These are phyloP conservation scores for Salvia miltiorrhiza DNA, from an alignment of 257 asterid species.

Conservation along the genomic window DNA sequence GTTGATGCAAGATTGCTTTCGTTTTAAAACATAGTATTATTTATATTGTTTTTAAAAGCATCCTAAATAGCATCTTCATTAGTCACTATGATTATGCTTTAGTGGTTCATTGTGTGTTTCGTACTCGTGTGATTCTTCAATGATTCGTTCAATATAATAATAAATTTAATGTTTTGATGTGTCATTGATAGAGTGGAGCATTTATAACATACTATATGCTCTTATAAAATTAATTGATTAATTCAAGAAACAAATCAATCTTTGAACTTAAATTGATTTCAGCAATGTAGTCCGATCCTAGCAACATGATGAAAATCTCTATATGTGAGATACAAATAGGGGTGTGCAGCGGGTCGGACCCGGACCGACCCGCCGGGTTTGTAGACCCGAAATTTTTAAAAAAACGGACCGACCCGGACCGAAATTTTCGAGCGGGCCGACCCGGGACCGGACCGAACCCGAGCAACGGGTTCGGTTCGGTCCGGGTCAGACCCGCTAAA, in stretches of 20 bases:
- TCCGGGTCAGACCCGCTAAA: too few species aligned
- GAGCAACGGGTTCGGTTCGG: too few species aligned
- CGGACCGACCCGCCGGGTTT: too few species aligned
- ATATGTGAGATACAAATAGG: too few species aligned
- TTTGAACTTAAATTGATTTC: not conserved
- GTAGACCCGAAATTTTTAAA: too few species aligned
- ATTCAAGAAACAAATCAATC: not conserved
- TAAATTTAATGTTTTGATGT: not conserved
- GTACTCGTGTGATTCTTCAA: not conserved
- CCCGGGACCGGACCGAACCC: too few species aligned
- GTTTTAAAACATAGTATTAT: not conserved
- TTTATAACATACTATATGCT: too few species aligned
- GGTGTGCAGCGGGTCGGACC: too few species aligned
- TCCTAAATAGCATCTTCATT: conserved; percentile 3
- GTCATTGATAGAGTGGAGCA: not conserved
- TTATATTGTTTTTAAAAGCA: not conserved
- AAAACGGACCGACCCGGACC: too few species aligned
- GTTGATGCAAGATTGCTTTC: not conserved
- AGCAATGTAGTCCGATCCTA: not conserved
- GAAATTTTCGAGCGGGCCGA: too few species aligned
- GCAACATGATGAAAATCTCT: not conserved
- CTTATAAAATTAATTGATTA: not conserved
- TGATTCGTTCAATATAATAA: not conserved
- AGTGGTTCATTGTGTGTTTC: not conserved
- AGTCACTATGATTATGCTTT: conserved; percentile 12